These are phyloP conservation scores for Ophidiomyces ophidiicola DNA, from an alignment of 2,329 filamentous ascomycete species.

Conservation along the genomic window DNA sequence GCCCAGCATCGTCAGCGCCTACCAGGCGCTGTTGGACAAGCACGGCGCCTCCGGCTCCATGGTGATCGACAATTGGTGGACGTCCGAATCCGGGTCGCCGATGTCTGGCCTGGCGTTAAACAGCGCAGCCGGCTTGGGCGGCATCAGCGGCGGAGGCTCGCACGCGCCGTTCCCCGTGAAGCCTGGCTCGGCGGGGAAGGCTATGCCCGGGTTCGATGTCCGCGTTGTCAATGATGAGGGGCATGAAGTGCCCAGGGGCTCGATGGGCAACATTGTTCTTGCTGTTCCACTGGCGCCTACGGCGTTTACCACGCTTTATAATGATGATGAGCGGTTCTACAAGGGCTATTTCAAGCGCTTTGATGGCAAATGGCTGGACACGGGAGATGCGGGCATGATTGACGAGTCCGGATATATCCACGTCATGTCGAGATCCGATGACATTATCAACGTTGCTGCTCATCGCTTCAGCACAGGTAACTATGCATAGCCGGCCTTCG, in stretches of 20 bases:
- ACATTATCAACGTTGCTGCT: slow-evolving; percentile 91
- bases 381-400: slow-evolving; percentile 78
- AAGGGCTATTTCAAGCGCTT: slow-evolving; percentile 76
- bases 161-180: slow-evolving; percentile 50
- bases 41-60: slow-evolving; percentile 52
- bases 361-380: slow-evolving; percentile 71
- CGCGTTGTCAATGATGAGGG: slow-evolving; percentile 72
- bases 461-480: slow-evolving; percentile 78
- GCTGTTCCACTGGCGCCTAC: slow-evolving; percentile 72
- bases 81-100: slow-evolving; percentile 56
- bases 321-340: slow-evolving; percentile 76
- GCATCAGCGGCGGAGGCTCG: slow-evolving; percentile 29
- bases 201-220: slow-evolving; percentile 85
- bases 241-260: slow-evolving; percentile 54
- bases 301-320: slow-evolving; percentile 73
- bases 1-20: slow-evolving; percentile 69
- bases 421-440: slow-evolving; percentile 57
- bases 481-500: slow-evolving; percentile 17
- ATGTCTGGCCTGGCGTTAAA: slow-evolving; percentile 55
- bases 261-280: slow-evolving; percentile 86
- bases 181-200: slow-evolving; percentile 77
- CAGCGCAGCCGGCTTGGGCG: slow-evolving; percentile 48
- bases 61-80: slow-evolving; percentile 65
- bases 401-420: slow-evolving; percentile 58
- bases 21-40: slow-evolving; percentile 57